Percentiles rank a stretch among this genome's conserved stretches.
Evolutionary conservation across 768 basidiomycete genomes (phyloP).

Genomic region (Tubosaeta sp.): DNA sequence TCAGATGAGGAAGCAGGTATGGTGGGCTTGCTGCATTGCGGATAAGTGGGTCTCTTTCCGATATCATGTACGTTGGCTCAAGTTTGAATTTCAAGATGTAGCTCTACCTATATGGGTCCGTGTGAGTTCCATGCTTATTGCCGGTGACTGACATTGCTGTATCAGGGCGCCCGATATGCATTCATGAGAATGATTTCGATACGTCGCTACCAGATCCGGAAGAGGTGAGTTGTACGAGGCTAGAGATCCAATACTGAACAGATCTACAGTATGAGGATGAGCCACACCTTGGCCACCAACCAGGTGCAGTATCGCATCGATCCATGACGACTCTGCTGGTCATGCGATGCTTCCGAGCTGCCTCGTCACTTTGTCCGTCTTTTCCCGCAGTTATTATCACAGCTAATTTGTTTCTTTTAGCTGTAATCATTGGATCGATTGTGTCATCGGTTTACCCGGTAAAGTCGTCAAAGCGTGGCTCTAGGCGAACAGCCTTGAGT

Average conservation of each 20-base stretch:
- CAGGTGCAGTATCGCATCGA: conserved; percentile 37
- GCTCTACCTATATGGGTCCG: conserved; percentile 71
- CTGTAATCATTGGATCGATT: conserved; percentile 62
- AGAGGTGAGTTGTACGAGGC: conserved; percentile 36
- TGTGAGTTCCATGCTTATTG: not conserved
- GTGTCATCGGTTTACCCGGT: conserved; percentile 70
- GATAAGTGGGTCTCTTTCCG: conserved; percentile 51
- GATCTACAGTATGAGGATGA: conserved; percentile 53
- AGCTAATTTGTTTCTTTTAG: conserved; percentile 34
- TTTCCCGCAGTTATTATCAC: conserved; percentile 2
- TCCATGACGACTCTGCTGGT: conserved; percentile 39
- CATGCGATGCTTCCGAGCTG: conserved; percentile 54
- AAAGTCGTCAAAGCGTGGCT: conserved; percentile 40
- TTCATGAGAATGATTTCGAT: conserved; percentile 68
- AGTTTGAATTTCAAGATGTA: conserved; percentile 43
- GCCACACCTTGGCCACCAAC: conserved; percentile 47
- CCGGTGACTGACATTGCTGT: conserved; percentile 8
- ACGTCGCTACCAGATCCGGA: conserved; percentile 55
- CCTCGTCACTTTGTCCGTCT: conserved; percentile 54
- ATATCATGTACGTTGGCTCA: not conserved
- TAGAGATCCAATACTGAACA: conserved; percentile 6
- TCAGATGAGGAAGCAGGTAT: conserved; percentile 70
- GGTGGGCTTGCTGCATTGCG: conserved; percentile 72
- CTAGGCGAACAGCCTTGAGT: conserved; percentile 46
- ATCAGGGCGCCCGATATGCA: conserved; percentile 61